A percentile compares a stretch with the other conserved stretches of the same genome.
Evolutionary conservation across 116 monocot species (phyloP).

Genomic region (Posidonia oceanica): DNA sequence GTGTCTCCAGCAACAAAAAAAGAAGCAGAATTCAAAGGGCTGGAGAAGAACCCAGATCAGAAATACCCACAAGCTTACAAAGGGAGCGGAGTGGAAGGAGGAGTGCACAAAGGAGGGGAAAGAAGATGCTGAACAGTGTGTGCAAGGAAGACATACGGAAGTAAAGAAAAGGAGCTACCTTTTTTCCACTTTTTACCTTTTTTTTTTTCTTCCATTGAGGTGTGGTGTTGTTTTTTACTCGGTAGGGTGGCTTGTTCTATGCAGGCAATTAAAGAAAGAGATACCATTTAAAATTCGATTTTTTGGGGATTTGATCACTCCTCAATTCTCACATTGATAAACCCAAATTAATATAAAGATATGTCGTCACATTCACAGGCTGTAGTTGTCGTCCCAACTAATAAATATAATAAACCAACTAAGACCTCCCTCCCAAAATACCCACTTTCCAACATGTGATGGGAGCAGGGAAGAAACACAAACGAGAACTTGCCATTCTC

Average conservation of each 20-base stretch:
- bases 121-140: neutral
- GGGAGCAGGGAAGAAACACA: no score
- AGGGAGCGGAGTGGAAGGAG: constrained; percentile 1
- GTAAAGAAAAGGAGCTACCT: neutral
- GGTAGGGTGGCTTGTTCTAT: neutral
- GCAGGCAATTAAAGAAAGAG: neutral
- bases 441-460: no score
- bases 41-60: neutral
- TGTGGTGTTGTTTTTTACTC: neutral
- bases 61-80: neutral
- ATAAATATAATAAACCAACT: no score
- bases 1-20: neutral
- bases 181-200: neutral
- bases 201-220: neutral
- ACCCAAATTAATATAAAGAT: no score
- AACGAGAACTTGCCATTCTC: no score
- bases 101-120: neutral
- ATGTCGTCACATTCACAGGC: no score
- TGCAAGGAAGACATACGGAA: neutral
- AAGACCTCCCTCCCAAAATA: no score
- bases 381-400: no score
- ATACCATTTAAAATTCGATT: neutral
- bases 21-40: neutral
- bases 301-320: neutral
- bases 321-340: neutral